Evolutionary conservation across 2,329 filamentous ascomycete genomes (phyloP).

Genomic region (Lasiodiplodia theobromae): DNA sequence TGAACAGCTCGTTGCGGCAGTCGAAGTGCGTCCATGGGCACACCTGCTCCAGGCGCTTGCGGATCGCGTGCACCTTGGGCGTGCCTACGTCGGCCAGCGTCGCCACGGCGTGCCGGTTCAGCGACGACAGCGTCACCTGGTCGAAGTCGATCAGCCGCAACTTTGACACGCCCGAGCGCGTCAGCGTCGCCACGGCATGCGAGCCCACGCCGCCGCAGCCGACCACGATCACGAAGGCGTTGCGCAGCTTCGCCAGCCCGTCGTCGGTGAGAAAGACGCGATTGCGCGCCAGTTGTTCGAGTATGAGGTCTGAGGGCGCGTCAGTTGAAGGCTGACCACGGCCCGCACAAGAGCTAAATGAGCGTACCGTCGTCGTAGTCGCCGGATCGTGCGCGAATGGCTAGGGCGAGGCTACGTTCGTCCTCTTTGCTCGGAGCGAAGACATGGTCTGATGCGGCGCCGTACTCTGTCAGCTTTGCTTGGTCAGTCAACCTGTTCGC

Average conservation of each 20-base stretch:
- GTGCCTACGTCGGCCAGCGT: slow-evolving; percentile 93
- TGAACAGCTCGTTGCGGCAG: slow-evolving; percentile 83
- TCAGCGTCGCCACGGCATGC: slow-evolving; percentile 84
- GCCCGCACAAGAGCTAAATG: neutral
- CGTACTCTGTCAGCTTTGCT: slow-evolving; percentile 67
- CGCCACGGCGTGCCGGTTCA: slow-evolving; percentile 95
- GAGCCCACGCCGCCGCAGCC: slow-evolving; percentile 95
- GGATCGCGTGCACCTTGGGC: slow-evolving; percentile 87
- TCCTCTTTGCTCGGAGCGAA: slow-evolving; percentile 59
- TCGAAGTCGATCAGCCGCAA: slow-evolving; percentile 95
- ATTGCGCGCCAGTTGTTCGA: slow-evolving; percentile 94
- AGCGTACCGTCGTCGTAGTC: slow-evolving; percentile 68
- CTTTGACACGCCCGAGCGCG: slow-evolving; percentile 86
- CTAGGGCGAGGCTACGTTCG: slow-evolving; percentile 64
- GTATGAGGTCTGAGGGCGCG: slow-evolving; percentile 73
- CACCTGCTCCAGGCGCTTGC: slow-evolving; percentile 81
- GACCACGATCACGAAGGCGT: slow-evolving; percentile 85
- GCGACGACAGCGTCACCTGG: slow-evolving; percentile 90
- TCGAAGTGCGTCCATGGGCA: slow-evolving; percentile 93
- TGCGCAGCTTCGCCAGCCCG: slow-evolving; percentile 79
- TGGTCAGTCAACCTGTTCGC: slow-evolving; percentile 31
- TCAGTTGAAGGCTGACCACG: slow-evolving; percentile 10
- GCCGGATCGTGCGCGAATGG: slow-evolving; percentile 65
- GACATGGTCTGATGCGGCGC: slow-evolving; percentile 56
- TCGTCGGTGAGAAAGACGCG: slow-evolving; percentile 86